Base-by-base conservation (phyloP, 192 early-diverging fungal species). In the Phlyctochytrium arcticum region DNA sequence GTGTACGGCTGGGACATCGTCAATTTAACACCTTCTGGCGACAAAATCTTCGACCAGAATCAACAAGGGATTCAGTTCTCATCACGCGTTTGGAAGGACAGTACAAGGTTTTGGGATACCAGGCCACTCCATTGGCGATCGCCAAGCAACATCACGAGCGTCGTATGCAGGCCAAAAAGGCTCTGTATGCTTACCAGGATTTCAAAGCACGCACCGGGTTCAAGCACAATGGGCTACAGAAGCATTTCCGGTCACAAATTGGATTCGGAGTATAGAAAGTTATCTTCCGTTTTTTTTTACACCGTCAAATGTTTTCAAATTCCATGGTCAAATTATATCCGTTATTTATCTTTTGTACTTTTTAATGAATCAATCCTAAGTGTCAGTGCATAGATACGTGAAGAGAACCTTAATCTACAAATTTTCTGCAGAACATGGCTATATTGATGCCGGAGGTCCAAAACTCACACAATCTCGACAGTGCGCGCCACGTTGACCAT, bases 161-260 rank as follows among this genome's bases (percentile, higher is more conserved):
- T 1, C 59, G 74, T 48, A 76, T 80, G 68, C 68, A 74, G 55
- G 78, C 71, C 74, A 87, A 85, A 70, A 87, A 83, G 49, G 73
- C 76, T 60, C 79, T 88, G 49, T 54, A 59, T 34, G 71, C 71
- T 33, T 67, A 88, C n/a, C 50, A 63, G 44, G 77, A 89, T 60
- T 90, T 83, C 80, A 87, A 88, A 55, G 79, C 82, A 49, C 21
- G 74, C 17, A 48, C 55, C 8, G 78, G 78, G 24, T 8, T 56
- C 47, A 75, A 72, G 36, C 60, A 50, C 63, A 97, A 97, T 79
- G 88, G 86, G 56, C 75, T 96, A 63, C 91, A 95, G 77, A 88
- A 82, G 65, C 83, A 93, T 72, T 95, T 89, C 82, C 77, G 93
- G 65, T 74, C 76, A 33, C 91, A 94, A 74, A 91, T 93, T 65